A percentile compares a stretch with the other conserved stretches of the same genome.
phyloP scores from a whole-genome alignment of 2,329 filamentous ascomycete species.

The Apiospora arundinis region DNA sequence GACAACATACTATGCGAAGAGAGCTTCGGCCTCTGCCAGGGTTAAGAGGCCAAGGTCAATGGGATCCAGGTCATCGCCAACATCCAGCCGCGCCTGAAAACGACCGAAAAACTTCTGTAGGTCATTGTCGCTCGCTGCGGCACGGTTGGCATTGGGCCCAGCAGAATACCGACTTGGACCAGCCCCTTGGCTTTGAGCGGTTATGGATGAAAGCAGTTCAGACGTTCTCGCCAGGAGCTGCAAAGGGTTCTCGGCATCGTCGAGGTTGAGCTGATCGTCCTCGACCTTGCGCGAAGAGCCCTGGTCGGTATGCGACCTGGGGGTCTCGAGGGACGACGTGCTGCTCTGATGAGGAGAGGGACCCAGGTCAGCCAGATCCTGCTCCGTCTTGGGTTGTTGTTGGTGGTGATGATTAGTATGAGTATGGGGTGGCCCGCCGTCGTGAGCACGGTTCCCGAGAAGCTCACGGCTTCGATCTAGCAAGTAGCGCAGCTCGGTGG shows the following conservation, averaged over 20 bases:
- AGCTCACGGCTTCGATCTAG: conserved; percentile 54
- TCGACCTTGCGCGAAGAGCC: conserved; percentile 44
- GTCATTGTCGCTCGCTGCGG: conserved; percentile 48
- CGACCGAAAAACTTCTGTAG: conserved; percentile 72
- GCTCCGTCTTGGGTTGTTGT: conserved; percentile 29
- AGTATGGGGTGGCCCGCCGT: not conserved
- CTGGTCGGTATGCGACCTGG: conserved; percentile 38
- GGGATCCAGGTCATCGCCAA: conserved; percentile 70
- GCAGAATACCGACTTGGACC: conserved; percentile 27
- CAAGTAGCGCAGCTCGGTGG: conserved; percentile 55
- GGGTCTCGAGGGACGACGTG: conserved; percentile 36
- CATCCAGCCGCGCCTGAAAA: conserved; percentile 66
- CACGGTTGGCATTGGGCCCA: conserved; percentile 38
- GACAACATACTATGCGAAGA: conserved; percentile 67
- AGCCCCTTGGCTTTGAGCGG: conserved; percentile 34
- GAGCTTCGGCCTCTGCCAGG: conserved; percentile 65
- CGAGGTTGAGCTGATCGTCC: conserved; percentile 55
- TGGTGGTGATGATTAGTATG: not conserved
- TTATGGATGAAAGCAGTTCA: conserved; percentile 57
- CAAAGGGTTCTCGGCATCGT: conserved; percentile 77
- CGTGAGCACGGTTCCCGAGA: conserved; percentile 32
- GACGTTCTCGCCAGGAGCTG: conserved; percentile 77
- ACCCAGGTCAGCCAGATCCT: conserved; percentile 23
- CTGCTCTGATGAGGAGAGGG: conserved; percentile 39
- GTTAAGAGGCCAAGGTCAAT: conserved; percentile 74